Evolutionary conservation across 192 early-diverging fungal species (phyloP).

Genomic region (Rhizophagus clarus): DNA sequence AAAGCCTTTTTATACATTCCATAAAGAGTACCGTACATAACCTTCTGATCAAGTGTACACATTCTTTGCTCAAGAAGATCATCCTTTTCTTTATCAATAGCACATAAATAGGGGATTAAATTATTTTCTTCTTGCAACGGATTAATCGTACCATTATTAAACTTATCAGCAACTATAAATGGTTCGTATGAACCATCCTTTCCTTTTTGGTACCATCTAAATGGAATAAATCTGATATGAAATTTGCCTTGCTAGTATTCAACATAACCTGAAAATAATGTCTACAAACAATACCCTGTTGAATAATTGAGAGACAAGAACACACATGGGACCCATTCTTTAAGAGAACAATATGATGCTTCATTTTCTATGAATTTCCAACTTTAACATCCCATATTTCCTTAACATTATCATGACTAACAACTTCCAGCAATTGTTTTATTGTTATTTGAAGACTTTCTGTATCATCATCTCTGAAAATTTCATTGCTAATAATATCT

Average conservation of each 20-base stretch:
- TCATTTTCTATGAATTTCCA: background rate
- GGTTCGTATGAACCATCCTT: background rate
- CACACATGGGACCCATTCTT: background rate
- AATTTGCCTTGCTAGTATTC: background rate
- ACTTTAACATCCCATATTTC: background rate
- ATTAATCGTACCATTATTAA: too few relatives aligned
- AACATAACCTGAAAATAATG: slow-evolving; percentile 7
- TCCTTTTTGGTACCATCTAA: background rate
- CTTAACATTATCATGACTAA: background rate
- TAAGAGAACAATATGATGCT: background rate
- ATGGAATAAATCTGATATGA: background rate
- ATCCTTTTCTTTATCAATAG: background rate
- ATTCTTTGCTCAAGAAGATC: background rate
- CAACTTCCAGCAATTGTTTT: background rate
- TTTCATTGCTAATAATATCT: too few relatives aligned
- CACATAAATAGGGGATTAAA: background rate
- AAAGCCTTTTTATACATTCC: background rate
- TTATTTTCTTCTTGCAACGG: too few relatives aligned
- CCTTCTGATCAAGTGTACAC: background rate
- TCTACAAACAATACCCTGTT: background rate
- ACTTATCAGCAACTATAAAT: background rate
- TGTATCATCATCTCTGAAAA: too few relatives aligned
- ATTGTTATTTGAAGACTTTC: background rate
- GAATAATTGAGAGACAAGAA: background rate
- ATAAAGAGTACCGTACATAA: background rate